Base-by-base conservation (phyloP, 805 yeast genomes). In the Hanseniaspora lachancei region DNA sequence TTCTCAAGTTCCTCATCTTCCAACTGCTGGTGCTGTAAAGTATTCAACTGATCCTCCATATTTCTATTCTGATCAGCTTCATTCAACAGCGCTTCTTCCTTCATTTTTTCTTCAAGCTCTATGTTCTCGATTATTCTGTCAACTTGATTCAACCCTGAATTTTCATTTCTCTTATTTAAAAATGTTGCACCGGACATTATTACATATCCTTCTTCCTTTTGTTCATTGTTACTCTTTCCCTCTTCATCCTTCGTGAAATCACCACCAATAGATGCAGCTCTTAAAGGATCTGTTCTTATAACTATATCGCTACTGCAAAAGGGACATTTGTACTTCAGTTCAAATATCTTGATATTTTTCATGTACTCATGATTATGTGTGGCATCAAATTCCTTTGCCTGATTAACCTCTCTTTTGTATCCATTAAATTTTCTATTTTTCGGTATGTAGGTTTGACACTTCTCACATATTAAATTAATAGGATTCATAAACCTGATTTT, bases 381-480 rank as follows among this genome's bases (percentile, higher is more conserved):
- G 2, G 8, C 49, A 13, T 46, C 38, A 16, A 49, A 29, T 10
- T 52, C 55, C 16, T 36, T 52, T 27, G 15, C 27, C 12, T 44
- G 24, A 23, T 52, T 52, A 15, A 52, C 55, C 13, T 52, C 55
- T 38, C 55, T 35, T 20, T 52, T 52, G 49, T 52, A 52, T 7
- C 55, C 55, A 44, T 52, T 52, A 15, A 52, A 52, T n/a, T 52
- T 52, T 44, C 55, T 43, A 16, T 52, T 43, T 24, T 52, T 52
- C 13, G 55, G 49, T 27, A 52, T 52, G 18, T 44, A 52, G 3
- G 41, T 27, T 18, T 39, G 27, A 27, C 55, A 52, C 13, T n/a
- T 27, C 3, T 18, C 23, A 44, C 55, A 52, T 2, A 32, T 36
- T 10, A 52, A n/a, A 10, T 48, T 48, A 8, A 52, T 12, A 12